phyloP scores from a whole-genome alignment of 306 rosid genomes.

The Abrus pulchellus region DNA sequence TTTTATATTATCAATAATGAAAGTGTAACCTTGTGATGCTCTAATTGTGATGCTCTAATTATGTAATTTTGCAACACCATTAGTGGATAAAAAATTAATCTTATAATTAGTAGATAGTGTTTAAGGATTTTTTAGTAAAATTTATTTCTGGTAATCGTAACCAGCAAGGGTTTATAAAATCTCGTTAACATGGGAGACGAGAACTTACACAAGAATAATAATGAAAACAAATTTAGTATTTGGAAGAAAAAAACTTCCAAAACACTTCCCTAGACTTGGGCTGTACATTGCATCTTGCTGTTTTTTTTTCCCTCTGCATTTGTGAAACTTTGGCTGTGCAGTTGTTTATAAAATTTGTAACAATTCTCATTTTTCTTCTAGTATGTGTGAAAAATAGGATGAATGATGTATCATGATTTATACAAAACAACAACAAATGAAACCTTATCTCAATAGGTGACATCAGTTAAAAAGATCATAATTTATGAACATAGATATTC shows the following conservation, averaged over 20 bases:
- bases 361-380: no score
- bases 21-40: conserved; percentile 3
- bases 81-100: neutral
- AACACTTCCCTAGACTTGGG: neutral
- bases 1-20: neutral
- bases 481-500: no score
- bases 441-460: no score
- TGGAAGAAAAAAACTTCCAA: neutral
- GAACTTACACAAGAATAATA: neutral
- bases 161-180: neutral
- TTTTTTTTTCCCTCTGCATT: neutral
- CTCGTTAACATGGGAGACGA: neutral
- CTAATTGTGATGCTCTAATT: neutral
- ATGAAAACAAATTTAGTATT: neutral
- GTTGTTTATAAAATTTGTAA: neutral
- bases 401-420: no score
- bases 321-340: neutral
- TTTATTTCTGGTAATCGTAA: neutral
- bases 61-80: neutral
- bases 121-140: neutral
- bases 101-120: neutral
- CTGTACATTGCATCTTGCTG: no score
- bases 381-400: no score
- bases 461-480: no score
- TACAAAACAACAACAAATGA: no score